Conservation (phyloP, 2,329 filamentous ascomycete genomes). For the Penicillium brevicompactum region DNA sequence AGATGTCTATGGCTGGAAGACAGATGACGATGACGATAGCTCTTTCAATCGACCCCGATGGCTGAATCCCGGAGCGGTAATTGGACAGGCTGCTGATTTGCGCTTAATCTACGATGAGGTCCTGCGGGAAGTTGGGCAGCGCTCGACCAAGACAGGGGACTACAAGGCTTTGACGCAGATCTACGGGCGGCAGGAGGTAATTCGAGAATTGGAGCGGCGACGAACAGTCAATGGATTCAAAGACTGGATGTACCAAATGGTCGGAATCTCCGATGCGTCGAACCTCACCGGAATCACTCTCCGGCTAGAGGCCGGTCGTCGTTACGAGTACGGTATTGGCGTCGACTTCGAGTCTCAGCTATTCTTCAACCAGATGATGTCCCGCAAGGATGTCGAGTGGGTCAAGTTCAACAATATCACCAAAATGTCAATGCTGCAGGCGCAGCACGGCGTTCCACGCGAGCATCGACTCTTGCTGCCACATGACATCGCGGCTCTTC, state of each 20-base stretch:
- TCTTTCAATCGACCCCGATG: slow-evolving; percentile 50
- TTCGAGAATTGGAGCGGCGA: slow-evolving; percentile 47
- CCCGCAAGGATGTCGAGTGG: slow-evolving; percentile 45
- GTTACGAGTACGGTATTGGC: slow-evolving; percentile 55
- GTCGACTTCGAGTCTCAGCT: slow-evolving; percentile 55
- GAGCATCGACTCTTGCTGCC: slow-evolving; percentile 44
- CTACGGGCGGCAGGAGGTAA: slow-evolving; percentile 56
- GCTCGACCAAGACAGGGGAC: slow-evolving; percentile 39
- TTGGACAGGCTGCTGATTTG: slow-evolving; percentile 55
- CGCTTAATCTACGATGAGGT: slow-evolving; percentile 49
- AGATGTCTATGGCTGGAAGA: slow-evolving; percentile 52
- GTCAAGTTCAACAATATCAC: slow-evolving; percentile 42
- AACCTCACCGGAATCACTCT: slow-evolving; percentile 41
- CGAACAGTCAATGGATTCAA: slow-evolving; percentile 35
- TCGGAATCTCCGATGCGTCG: slow-evolving; percentile 41
- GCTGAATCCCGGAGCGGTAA: slow-evolving; percentile 52
- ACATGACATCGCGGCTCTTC: slow-evolving; percentile 33
- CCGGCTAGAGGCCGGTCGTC: slow-evolving; percentile 37
- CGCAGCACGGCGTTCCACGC: slow-evolving; percentile 38
- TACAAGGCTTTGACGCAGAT: slow-evolving; percentile 55
- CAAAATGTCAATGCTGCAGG: slow-evolving; percentile 38
- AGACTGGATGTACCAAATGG: slow-evolving; percentile 40
- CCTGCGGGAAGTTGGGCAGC: slow-evolving; percentile 39
- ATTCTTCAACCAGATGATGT: slow-evolving; percentile 49
- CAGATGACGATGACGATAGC: slow-evolving; percentile 40